Conservation (phyloP, 345 rosid species). For the Euphorbia peplus region DNA sequence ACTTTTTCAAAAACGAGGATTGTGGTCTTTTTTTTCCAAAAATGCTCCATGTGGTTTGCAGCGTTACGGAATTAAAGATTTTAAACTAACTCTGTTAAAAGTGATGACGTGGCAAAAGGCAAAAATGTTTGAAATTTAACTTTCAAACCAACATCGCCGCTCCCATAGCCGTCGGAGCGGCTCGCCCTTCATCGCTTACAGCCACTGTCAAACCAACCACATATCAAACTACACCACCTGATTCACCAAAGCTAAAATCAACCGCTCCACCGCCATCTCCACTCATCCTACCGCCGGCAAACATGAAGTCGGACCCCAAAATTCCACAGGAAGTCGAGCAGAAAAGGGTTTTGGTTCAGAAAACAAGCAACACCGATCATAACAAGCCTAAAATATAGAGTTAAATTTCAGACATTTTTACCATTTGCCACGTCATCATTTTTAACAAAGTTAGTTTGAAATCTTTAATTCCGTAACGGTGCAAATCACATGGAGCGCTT, state of each 20-base stretch:
- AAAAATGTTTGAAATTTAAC: too few relatives aligned
- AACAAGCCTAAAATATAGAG: constrained; percentile 35
- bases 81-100: too few relatives aligned
- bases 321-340: constrained; percentile 57
- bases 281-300: constrained; percentile 14
- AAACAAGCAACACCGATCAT: constrained; percentile 28
- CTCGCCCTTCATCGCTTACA: background rate
- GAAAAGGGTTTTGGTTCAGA: constrained; percentile 60
- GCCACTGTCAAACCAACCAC: background rate
- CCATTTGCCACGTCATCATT: too few relatives aligned
- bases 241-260: constrained; percentile 10
- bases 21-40: too few relatives aligned
- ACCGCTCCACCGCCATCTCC: constrained; percentile 69
- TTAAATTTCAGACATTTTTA: too few relatives aligned
- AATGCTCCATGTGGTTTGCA: too few relatives aligned
- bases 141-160: background rate
- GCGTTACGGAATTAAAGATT: too few relatives aligned
- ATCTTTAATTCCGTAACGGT: too few relatives aligned
- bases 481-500: too few relatives aligned
- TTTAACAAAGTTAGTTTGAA: too few relatives aligned
- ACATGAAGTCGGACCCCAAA: constrained; percentile 30
- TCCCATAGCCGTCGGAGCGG: background rate
- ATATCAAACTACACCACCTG: background rate
- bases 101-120: too few relatives aligned
- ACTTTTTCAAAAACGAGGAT: too few relatives aligned